Base-by-base conservation (phyloP, 257 asterid genomes). In the Ocimum tenuiflorum region DNA sequence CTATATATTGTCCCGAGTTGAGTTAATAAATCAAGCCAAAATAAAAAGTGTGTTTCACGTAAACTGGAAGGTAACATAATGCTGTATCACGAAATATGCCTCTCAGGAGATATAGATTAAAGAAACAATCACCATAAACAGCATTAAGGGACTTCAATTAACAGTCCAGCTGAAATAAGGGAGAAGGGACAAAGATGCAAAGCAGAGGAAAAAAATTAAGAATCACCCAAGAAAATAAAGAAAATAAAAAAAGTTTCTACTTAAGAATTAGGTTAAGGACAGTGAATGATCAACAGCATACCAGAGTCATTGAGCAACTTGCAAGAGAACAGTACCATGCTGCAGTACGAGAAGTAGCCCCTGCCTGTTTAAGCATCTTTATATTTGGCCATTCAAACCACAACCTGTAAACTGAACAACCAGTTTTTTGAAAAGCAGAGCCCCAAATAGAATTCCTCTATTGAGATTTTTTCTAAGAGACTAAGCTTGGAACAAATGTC, bases 401-500 rank as follows among this genome's bases (percentile, higher is more conserved):
- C 66, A 51, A 63, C 72, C 65, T 63, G 73, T 55, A 77, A 49
- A 51, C 15, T 38, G 42, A 43, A 45, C 70, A 63, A 13, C 27
- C 31, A 60, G 58, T 22, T 60, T 8, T 15, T 7, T 35, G 33
- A 8, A 56, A 19, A 54, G 15, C 10, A 27, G 62, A 71, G 20
- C 12, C 41, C 10, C 20, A 0, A 35, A 41, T 24, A 65, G 18
- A 42, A 20, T 23, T 23, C 31, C 55, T 20, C 56, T 4, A 27
- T n/a, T 38, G 14, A 56, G 8, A 1, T 18, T 27, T 60, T 51
- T n/a, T n/a, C n/a, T n/a, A n/a, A n/a, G n/a, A n/a, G 45, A 51
- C 56, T 1, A 58, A 43, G 46, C 56, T 48, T 56, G 70, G 71
- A 69, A 77, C 76, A 68, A 69, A 60, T 64, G 82, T 22, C 23